Evolutionary conservation across 129 eudicot genomes (phyloP).

Genomic region (Arctium lappa): DNA sequence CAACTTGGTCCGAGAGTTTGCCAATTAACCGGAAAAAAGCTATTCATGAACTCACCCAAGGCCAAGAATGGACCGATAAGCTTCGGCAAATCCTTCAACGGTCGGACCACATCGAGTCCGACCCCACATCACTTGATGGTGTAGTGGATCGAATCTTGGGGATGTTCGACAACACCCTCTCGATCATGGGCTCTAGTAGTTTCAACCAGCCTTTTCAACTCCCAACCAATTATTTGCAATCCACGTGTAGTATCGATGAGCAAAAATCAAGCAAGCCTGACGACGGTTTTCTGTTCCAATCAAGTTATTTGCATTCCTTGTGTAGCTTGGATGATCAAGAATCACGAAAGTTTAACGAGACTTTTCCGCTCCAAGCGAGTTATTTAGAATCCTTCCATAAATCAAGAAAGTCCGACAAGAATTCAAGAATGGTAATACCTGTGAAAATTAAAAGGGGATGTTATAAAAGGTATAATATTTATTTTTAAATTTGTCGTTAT

Average conservation of each 20-base stretch:
- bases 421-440: background rate
- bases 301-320: background rate
- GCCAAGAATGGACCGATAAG: slow-evolving; percentile 32
- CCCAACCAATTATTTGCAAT: slow-evolving; percentile 8
- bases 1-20: slow-evolving; percentile 19
- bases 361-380: background rate
- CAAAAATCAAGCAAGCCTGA: background rate
- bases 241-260: background rate
- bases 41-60: slow-evolving; percentile 25
- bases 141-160: slow-evolving; percentile 26
- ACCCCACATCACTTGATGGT: slow-evolving; percentile 12
- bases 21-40: slow-evolving; percentile 21
- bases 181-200: slow-evolving; percentile 10
- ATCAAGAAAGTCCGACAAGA: background rate
- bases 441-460: background rate
- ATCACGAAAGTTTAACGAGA: background rate
- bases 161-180: slow-evolving; percentile 30
- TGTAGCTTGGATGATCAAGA: background rate
- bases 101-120: background rate
- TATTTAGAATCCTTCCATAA: background rate
- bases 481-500: background rate
- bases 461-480: background rate
- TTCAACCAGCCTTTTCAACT: slow-evolving; percentile 20
- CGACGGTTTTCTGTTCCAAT: background rate
- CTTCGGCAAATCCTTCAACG: slow-evolving; percentile 22